A percentile compares a stretch with the other conserved stretches of the same genome.
Evolutionary conservation across 108 stramenopile genomes (phyloP).

Genomic region (Stephanodiscus minutulus): DNA sequence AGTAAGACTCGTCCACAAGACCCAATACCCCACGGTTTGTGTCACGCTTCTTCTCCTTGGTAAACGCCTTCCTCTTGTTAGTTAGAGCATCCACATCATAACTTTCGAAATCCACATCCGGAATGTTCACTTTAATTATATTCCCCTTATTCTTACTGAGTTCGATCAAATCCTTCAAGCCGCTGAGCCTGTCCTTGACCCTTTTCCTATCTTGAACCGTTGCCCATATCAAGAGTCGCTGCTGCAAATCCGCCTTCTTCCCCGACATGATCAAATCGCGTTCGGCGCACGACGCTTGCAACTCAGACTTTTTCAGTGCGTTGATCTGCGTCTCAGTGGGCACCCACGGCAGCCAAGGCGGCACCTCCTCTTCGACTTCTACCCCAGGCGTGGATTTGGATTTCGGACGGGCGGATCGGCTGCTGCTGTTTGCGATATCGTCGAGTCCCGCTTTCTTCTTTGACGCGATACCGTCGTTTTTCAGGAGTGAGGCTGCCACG

Average conservation of each 20-base stretch:
- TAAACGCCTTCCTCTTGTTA: conserved; percentile 32
- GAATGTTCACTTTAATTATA: not conserved
- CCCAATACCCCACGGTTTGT: conserved; percentile 30
- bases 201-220: conserved; percentile 50
- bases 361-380: conserved; percentile 26
- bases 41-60: conserved; percentile 20
- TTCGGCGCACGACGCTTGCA: conserved; percentile 55
- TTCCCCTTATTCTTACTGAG: conserved; percentile 18
- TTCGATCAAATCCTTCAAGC: conserved; percentile 35
- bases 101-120: not conserved
- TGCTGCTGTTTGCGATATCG: not conserved
- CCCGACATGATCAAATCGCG: conserved; percentile 57
- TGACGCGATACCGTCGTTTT: not conserved
- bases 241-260: conserved; percentile 61
- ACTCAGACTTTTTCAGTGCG: conserved; percentile 51
- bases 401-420: conserved; percentile 7
- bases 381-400: conserved; percentile 8
- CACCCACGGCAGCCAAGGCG: conserved; percentile 63
- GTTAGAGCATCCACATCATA: conserved; percentile 33
- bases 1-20: conserved; percentile 43
- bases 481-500: conserved; percentile 18
- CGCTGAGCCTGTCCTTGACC: conserved; percentile 32
- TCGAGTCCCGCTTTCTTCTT: not conserved
- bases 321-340: conserved; percentile 61
- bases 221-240: conserved; percentile 65